Evolutionary conservation across 371 early-diverging fungal species (phyloP).

Genomic region (Mucor indicus): DNA sequence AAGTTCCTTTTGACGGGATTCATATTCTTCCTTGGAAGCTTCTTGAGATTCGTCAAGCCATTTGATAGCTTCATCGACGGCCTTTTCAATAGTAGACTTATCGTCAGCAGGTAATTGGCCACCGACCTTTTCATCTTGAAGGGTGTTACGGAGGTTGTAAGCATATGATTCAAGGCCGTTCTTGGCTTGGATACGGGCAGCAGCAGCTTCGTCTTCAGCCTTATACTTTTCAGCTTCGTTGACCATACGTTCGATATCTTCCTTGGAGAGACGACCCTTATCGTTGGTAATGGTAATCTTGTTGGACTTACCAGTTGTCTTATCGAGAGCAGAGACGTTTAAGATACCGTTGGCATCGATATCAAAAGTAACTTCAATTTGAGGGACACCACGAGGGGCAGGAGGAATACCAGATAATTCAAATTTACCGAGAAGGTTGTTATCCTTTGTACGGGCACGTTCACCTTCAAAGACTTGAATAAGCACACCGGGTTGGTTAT

Average conservation of each 20-base stretch:
- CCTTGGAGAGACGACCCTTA: constrained; percentile 85
- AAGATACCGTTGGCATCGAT: constrained; percentile 89
- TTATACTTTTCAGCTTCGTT: constrained; percentile 84
- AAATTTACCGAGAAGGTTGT: constrained; percentile 84
- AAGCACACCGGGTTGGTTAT: constrained; percentile 90
- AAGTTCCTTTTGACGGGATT: constrained; percentile 90
- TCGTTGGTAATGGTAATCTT: constrained; percentile 90
- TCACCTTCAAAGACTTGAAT: constrained; percentile 93
- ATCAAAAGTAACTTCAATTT: constrained; percentile 91
- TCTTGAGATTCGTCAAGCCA: constrained; percentile 87
- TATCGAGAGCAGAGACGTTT: constrained; percentile 84
- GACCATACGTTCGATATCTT: constrained; percentile 87
- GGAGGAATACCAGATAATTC: constrained; percentile 84
- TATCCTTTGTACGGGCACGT: constrained; percentile 82
- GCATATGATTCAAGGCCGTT: constrained; percentile 85
- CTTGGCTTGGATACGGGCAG: constrained; percentile 73
- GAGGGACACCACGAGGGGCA: constrained; percentile 87
- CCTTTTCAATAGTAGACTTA: constrained; percentile 61
- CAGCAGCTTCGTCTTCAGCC: constrained; percentile 80
- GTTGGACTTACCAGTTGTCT: constrained; percentile 77
- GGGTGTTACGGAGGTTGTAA: constrained; percentile 81
- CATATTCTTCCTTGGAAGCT: constrained; percentile 94
- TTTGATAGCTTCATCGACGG: constrained; percentile 68
- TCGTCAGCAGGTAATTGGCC: constrained; percentile 62
- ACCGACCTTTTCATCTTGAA: constrained; percentile 71